Conservation (phyloP, 2,329 filamentous ascomycete genomes). For the Graphiopsis chlorocephala region DNA sequence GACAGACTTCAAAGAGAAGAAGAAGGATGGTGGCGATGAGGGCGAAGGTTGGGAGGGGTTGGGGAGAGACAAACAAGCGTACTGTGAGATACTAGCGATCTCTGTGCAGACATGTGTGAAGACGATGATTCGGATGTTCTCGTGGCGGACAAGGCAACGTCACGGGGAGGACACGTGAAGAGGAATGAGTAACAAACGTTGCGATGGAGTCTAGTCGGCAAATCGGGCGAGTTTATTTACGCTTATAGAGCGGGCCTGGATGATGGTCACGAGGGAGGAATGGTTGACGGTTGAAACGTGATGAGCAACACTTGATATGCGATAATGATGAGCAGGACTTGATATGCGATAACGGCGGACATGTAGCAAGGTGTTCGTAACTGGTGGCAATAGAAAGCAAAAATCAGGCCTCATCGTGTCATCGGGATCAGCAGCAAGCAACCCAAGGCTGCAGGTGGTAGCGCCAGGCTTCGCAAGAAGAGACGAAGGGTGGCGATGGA, state of each 20-base stretch:
- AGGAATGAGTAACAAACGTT: conserved; percentile 11
- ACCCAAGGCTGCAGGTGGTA: neutral
- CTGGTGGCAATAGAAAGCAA: neutral
- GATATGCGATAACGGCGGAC: neutral
- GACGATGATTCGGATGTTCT: neutral
- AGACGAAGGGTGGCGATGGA: neutral
- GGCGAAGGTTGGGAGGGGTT: neutral
- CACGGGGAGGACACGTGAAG: neutral
- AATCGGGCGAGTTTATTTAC: conserved; percentile 1
- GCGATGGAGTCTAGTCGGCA: neutral
- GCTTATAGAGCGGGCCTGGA: conserved; percentile 14
- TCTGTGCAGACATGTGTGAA: conserved; percentile 1
- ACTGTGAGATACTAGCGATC: neutral
- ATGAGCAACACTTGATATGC: neutral
- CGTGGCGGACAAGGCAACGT: neutral
- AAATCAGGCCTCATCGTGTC: neutral
- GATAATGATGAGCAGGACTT: neutral
- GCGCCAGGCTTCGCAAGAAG: neutral
- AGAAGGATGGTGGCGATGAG: neutral
- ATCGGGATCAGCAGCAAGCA: neutral
- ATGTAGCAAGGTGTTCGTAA: neutral
- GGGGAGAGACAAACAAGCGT: neutral
- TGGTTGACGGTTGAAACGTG: neutral
- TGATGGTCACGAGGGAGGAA: neutral
- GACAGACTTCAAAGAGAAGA: neutral